Base-by-base conservation (phyloP, 257 asterid genomes). In the Coffea eugenioides region DNA sequence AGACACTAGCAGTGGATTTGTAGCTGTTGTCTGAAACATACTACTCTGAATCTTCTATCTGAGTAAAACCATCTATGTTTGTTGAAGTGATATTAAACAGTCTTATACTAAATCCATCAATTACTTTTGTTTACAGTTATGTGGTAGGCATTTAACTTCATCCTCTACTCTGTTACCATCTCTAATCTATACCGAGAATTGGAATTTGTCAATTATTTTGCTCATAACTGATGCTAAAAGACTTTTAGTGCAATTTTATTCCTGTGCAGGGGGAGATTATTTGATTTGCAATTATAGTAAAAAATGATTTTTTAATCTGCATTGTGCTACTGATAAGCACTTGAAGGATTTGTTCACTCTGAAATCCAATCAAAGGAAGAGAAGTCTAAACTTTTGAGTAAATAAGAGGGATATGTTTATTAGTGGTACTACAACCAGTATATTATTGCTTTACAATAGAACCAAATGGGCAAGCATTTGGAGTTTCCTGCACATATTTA, bases 401-500 rank as follows among this genome's bases (percentile, higher is more conserved):
- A 5, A 34, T 14, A 67, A 67, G 27, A n/a, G 20, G 34, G 18
- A 52, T 59, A 34, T 36, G 18, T 74, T 65, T 80, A 80, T 74
- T 74, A 23, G 59, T 6, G 71, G 74, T 73, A 49, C 23, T 76
- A 34, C 64, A 51, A 52, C 71, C 43, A 34, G 45, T 64, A 27
- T 54, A 52, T 66, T 65, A 39, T 67, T 75, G 20, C 1, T 27
- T 65, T 31, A 74, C 69, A 51, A 39, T 25, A 34, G 8, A 69
- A 74, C 21, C 83, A 54, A 54, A 27, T 41, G 62, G 62, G 54
- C 43, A 15, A 9, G 25, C 79, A 51, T 27, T 78, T 69, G 65
- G 57, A 25, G 8, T 31, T 57, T 21, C 36, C 71, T 62, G 61
- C 10, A 34, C 8, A 45, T 64, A 46, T 5, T 48, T 78, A 56